Evolutionary conservation across 495 filamentous ascomycete genomes (phyloP).

Genomic region (Hypoxylon lienhwacheense): DNA sequence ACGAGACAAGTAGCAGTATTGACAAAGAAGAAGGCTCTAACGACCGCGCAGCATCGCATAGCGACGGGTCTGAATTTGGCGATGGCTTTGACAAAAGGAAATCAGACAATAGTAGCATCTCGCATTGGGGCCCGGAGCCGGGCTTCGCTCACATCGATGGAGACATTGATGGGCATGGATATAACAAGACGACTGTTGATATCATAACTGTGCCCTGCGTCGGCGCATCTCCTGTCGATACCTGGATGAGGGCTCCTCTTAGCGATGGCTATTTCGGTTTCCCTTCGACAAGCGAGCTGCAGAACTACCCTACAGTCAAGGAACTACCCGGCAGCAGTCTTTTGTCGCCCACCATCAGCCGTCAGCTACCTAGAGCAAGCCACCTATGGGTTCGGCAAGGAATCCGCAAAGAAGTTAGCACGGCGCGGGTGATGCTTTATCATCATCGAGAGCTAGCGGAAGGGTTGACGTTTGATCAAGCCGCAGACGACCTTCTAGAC

Average conservation of each 20-base stretch:
- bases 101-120: slow-evolving; percentile 20
- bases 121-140: slow-evolving; percentile 36
- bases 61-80: slow-evolving; percentile 15
- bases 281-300: slow-evolving; percentile 25
- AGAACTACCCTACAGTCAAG: slow-evolving; percentile 33
- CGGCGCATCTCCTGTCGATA: slow-evolving; percentile 48
- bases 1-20: not conserved
- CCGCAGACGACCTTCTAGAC: slow-evolving; percentile 56
- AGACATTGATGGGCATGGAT: slow-evolving; percentile 45
- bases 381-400: slow-evolving; percentile 48
- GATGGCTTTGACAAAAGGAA: slow-evolving; percentile 19
- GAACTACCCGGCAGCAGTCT: slow-evolving; percentile 36
- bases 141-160: slow-evolving; percentile 48
- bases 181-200: slow-evolving; percentile 52
- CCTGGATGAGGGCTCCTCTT: slow-evolving; percentile 47
- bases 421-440: slow-evolving; percentile 58
- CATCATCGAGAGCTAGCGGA: slow-evolving; percentile 55
- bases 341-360: slow-evolving; percentile 39
- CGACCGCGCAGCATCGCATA: slow-evolving; percentile 5
- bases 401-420: slow-evolving; percentile 42
- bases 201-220: slow-evolving; percentile 51
- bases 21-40: not conserved
- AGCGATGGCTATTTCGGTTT: slow-evolving; percentile 40
- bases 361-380: slow-evolving; percentile 30
- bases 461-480: slow-evolving; percentile 50